Evolutionary conservation across 2,329 filamentous ascomycete species (phyloP).

Genomic region (Trichoderma simmonsii): DNA sequence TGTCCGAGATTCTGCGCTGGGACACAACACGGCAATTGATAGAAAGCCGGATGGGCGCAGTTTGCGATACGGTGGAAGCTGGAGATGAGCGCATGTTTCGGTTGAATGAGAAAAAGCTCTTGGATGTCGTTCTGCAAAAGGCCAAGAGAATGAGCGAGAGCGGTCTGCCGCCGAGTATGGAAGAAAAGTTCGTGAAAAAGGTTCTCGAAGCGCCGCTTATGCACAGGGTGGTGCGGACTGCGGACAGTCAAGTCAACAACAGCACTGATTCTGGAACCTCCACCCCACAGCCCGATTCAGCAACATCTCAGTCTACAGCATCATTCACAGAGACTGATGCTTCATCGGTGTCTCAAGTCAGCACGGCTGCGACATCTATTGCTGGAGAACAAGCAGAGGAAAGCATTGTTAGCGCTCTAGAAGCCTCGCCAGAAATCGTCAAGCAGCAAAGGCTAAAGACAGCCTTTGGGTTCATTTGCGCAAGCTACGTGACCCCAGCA

Average conservation of each 20-base stretch:
- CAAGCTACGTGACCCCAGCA: slow-evolving; percentile 54
- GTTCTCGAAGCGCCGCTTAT: slow-evolving; percentile 72
- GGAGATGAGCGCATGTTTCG: slow-evolving; percentile 85
- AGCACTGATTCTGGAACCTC: slow-evolving; percentile 24
- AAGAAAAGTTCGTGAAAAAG: slow-evolving; percentile 77
- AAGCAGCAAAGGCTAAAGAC: slow-evolving; percentile 62
- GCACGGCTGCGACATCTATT: slow-evolving; percentile 47
- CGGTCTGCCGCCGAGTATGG: slow-evolving; percentile 74
- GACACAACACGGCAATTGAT: slow-evolving; percentile 49
- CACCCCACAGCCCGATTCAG: slow-evolving; percentile 27
- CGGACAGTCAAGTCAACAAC: slow-evolving; percentile 18
- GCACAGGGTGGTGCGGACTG: slow-evolving; percentile 51
- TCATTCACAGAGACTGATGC: slow-evolving; percentile 35
- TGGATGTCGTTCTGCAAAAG: slow-evolving; percentile 64
- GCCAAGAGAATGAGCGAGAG: slow-evolving; percentile 63
- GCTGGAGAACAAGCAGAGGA: slow-evolving; percentile 33
- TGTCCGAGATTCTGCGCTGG: slow-evolving; percentile 55
- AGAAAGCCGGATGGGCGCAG: slow-evolving; percentile 61
- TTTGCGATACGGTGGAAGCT: slow-evolving; percentile 81
- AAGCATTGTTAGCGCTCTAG: slow-evolving; percentile 40
- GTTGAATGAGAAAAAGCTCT: slow-evolving; percentile 68
- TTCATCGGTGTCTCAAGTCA: slow-evolving; percentile 38
- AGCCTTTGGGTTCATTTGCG: slow-evolving; percentile 62
- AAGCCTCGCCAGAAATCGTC: slow-evolving; percentile 47
- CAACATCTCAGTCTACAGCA: slow-evolving; percentile 43